Percentiles rank a stretch among this genome's conserved stretches.
These are phyloP conservation scores for Friedmanniomyces simplex DNA, from an alignment of 495 filamentous ascomycete genomes.

Conservation along the genomic window DNA sequence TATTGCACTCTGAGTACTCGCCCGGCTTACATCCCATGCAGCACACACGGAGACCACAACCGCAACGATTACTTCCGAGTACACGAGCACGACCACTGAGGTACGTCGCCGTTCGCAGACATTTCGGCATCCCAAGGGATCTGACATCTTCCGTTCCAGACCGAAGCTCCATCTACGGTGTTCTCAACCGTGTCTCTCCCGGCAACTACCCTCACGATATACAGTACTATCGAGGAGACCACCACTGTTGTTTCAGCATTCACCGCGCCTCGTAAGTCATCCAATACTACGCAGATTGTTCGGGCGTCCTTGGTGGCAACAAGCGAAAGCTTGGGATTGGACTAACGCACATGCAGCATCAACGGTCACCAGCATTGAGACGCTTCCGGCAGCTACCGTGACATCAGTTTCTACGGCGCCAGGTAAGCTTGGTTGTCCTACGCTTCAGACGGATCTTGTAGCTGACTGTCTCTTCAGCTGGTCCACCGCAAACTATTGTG, in stretches of 20 bases:
- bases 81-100: background rate
- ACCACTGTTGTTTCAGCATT: background rate
- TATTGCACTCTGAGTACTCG: background rate
- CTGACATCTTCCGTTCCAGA: background rate
- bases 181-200: background rate
- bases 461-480: background rate
- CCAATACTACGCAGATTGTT: too few species aligned
- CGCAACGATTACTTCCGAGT: background rate
- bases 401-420: background rate
- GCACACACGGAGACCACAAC: background rate
- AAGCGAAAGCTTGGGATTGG: background rate
- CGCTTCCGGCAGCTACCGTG: background rate
- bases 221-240: background rate
- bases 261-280: background rate
- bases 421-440: background rate
- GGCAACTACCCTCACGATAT: background rate
- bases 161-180: background rate
- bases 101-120: background rate
- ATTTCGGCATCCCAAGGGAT: background rate
- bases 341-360: background rate
- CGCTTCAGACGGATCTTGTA: background rate
- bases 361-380: background rate
- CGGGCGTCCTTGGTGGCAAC: too few species aligned
- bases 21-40: background rate
- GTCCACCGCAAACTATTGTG: background rate